Conservation (phyloP, 179 eudicot species). For the Patellifolia procumbens region DNA sequence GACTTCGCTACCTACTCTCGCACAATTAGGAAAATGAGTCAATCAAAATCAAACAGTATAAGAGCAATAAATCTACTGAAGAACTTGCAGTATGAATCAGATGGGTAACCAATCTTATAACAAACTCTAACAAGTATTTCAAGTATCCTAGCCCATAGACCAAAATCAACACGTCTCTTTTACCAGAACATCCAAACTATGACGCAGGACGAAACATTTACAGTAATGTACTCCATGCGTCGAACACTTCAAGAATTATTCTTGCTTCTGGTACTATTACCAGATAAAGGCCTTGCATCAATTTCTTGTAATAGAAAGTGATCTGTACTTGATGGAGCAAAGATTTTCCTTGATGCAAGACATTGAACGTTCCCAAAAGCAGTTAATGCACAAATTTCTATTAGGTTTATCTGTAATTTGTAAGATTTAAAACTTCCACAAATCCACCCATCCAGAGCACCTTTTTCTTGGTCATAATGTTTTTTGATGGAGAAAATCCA, state of each 20-base stretch:
- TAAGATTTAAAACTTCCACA: not conserved
- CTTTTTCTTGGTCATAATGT: not conserved
- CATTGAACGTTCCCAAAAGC: not conserved
- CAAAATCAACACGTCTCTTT: not conserved
- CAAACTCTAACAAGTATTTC: not conserved
- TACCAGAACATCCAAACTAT: not conserved
- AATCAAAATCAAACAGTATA: constrained; percentile 18
- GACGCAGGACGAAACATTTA: not conserved
- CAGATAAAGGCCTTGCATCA: not conserved
- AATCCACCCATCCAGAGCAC: not conserved
- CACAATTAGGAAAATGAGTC: constrained; percentile 10
- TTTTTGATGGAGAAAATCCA: not conserved
- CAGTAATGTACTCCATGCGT: not conserved
- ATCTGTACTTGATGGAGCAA: not conserved
- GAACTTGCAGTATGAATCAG: not conserved
- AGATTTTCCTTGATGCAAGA: not conserved
- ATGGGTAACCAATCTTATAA: not conserved
- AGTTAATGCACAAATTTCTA: not conserved
- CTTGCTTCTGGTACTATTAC: not conserved
- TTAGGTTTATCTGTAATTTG: too few relatives aligned
- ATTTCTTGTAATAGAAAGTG: not conserved
- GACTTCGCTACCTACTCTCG: constrained; percentile 73
- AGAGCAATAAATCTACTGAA: not conserved
- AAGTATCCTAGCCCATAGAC: not conserved
- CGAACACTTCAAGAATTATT: not conserved